Conservation (phyloP, 331 rosid genomes). For the Malus hybrid region DNA sequence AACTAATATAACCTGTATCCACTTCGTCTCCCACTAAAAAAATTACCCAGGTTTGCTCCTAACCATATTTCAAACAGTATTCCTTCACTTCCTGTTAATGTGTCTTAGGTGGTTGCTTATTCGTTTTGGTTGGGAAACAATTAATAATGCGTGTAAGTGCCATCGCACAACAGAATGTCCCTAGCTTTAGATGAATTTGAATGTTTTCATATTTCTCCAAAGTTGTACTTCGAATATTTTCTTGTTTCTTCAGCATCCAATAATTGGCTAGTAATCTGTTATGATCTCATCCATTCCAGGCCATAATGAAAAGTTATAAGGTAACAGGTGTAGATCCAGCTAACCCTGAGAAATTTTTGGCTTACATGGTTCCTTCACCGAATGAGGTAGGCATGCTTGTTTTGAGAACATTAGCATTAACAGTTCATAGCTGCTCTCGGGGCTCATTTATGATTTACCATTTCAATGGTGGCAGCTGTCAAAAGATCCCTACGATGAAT, state of each 20-base stretch:
- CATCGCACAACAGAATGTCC: background rate
- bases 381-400: slow-evolving; percentile 57
- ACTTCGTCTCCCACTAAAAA: background rate
- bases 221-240: background rate
- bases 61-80: background rate
- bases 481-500: slow-evolving; percentile 77
- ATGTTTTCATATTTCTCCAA: background rate
- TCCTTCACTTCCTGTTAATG: background rate
- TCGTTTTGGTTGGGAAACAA: background rate
- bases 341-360: slow-evolving; percentile 87
- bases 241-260: background rate
- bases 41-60: too few relatives aligned
- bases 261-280: slow-evolving; percentile 5
- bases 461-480: slow-evolving; percentile 64
- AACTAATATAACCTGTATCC: background rate
- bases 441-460: slow-evolving; percentile 1
- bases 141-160: background rate
- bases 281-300: slow-evolving; percentile 45
- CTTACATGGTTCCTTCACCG: slow-evolving; percentile 86
- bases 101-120: background rate
- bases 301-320: slow-evolving; percentile 81
- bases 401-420: background rate
- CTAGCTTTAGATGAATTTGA: background rate
- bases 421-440: background rate
- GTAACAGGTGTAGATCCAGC: slow-evolving; percentile 59